Evolutionary conservation across 2,329 filamentous ascomycete genomes (phyloP).

Genomic region (Epichloe festucae): DNA sequence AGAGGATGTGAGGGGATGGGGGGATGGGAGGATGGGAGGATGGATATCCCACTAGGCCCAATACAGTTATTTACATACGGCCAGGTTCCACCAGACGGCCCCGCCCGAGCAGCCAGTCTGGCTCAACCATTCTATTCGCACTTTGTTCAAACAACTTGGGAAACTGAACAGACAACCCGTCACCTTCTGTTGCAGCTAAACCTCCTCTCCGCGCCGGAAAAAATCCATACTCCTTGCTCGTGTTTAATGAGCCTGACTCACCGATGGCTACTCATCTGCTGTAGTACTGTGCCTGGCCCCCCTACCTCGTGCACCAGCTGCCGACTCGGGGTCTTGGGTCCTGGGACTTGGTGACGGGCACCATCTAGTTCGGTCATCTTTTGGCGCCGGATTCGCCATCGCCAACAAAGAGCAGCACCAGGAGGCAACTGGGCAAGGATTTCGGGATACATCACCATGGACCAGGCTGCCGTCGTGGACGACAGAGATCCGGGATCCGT

Average conservation of each 20-base stretch:
- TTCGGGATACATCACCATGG: conserved; percentile 7
- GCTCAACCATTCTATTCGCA: too few relatives aligned
- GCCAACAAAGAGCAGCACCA: background rate
- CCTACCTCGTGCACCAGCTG: background rate
- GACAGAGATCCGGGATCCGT: conserved; percentile 8
- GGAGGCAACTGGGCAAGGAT: background rate
- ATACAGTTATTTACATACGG: too few relatives aligned
- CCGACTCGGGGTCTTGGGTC: background rate
- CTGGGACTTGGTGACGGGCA: background rate
- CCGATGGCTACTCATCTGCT: background rate
- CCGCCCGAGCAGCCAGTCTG: too few relatives aligned
- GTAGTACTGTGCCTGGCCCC: background rate
- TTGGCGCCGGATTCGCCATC: background rate
- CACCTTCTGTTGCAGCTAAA: too few relatives aligned
- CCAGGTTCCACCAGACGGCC: too few relatives aligned
- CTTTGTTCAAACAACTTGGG: too few relatives aligned
- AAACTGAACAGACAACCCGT: too few relatives aligned
- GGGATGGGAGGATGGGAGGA: too few relatives aligned
- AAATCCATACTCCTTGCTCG: too few relatives aligned
- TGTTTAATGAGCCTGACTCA: background rate
- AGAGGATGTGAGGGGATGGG: too few relatives aligned
- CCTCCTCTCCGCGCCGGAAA: too few relatives aligned
- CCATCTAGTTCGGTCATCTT: background rate
- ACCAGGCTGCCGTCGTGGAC: conserved; percentile 24
- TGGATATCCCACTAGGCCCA: too few relatives aligned